Base-by-base conservation (phyloP, 2,329 filamentous ascomycete species). In the Cryphonectria japonica region DNA sequence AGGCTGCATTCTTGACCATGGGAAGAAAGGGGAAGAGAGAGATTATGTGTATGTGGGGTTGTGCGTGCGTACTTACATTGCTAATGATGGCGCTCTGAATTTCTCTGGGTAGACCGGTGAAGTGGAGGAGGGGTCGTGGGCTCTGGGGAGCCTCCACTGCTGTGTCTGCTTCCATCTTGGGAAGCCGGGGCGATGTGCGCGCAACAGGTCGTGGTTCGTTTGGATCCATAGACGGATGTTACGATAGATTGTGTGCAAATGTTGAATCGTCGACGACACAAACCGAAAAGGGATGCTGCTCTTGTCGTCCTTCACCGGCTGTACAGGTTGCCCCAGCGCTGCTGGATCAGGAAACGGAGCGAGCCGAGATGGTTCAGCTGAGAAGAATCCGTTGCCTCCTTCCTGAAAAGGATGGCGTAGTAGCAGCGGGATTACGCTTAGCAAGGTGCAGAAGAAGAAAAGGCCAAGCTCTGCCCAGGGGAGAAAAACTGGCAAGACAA, bases 81-180 rank as follows among this genome's bases (percentile, higher is more conserved):
- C 78, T 79, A 74, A 86, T 75, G 66, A 88, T 85, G 34, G 85
- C 83, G 68, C 81, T 81, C 73, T 86, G 83, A 0, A 85, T 83
- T 76, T 87, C 86, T 22, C 78, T 74, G 9, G 85, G 85, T 41
- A 87, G 77, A 72, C 81, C 79, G 64, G 84, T 77, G 72, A 87
- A 82, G 29, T 75, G 75, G 66, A 80, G 75, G 66, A 80, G 76
- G 19, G 69, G 66, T 39, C 70, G 73, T 70, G 73, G 76, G 75
- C 77, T 78, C 54, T 63, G 41, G 9, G 67, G 19, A 63, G 67
- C 50, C 41, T 69, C 57, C 26, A 68, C 66, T 66, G 65, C 32
- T 11, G 13, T 32, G 34, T 69, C 66, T 67, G 71, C 63, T n/a
- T 68, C 72, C 72, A 73, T 73, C 2, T 32, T 66, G 39, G 43